phyloP scores from a whole-genome alignment of 306 rosid species.

The Cicer judaicum region DNA sequence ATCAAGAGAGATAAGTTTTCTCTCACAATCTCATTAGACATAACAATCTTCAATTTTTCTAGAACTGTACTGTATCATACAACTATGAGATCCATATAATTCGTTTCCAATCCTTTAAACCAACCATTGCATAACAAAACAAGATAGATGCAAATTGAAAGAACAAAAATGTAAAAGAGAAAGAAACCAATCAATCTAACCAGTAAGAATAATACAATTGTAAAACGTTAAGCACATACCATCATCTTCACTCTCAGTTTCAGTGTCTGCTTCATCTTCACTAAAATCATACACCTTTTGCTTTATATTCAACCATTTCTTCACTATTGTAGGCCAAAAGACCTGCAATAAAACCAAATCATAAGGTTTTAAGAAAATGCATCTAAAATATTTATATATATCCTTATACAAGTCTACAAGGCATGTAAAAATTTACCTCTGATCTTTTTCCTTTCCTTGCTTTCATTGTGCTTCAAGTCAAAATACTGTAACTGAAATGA shows the following conservation, averaged over 20 bases:
- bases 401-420: constrained; percentile 23
- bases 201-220: not conserved
- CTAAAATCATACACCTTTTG: constrained; percentile 81
- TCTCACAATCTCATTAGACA: too few relatives aligned
- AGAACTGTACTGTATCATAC: too few relatives aligned
- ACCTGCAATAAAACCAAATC: constrained; percentile 58
- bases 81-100: too few relatives aligned
- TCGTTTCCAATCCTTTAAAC: too few relatives aligned
- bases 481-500: constrained; percentile 38
- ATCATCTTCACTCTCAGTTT: constrained; percentile 92
- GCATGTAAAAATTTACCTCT: constrained; percentile 63
- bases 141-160: too few relatives aligned
- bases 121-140: too few relatives aligned
- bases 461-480: constrained; percentile 59
- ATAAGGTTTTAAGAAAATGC: constrained; percentile 26
- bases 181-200: not conserved
- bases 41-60: too few relatives aligned
- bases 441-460: constrained; percentile 68
- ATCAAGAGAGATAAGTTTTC: too few relatives aligned
- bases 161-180: not conserved
- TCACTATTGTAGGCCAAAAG: constrained; percentile 93
- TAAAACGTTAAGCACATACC: constrained; percentile 51
- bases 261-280: constrained; percentile 92
- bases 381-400: not conserved
- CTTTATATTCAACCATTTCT: constrained; percentile 95